Conservation (phyloP, 116 monocot genomes). For the Phalaenopsis hybrid region DNA sequence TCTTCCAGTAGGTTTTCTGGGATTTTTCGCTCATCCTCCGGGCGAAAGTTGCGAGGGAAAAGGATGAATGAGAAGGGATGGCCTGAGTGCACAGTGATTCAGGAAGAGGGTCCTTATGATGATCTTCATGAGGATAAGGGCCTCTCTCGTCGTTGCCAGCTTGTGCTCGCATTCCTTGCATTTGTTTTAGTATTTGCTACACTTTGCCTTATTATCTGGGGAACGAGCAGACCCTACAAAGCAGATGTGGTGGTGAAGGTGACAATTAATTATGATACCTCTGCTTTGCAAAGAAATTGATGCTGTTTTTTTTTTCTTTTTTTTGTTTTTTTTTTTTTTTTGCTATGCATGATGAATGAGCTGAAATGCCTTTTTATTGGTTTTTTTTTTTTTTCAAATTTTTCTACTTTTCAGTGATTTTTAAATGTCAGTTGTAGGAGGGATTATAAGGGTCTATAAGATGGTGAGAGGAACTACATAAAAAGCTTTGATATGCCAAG, state of each 20-base stretch:
- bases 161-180: constrained; percentile 32
- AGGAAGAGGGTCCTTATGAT: constrained; percentile 83
- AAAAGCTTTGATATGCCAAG: too few relatives aligned
- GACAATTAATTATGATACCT: constrained; percentile 1
- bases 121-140: constrained; percentile 50
- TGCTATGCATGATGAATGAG: neutral
- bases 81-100: constrained; percentile 89
- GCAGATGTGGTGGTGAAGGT: constrained; percentile 55
- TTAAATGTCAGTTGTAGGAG: neutral
- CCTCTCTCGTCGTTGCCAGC: constrained; percentile 44
- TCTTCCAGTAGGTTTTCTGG: constrained; percentile 91
- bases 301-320: neutral
- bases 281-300: neutral
- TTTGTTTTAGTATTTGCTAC: constrained; percentile 53
- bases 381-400: neutral
- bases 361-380: neutral
- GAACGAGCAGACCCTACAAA: constrained; percentile 46
- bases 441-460: neutral
- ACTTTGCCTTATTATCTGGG: constrained; percentile 62
- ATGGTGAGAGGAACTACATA: neutral
- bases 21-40: constrained; percentile 40
- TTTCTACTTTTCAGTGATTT: neutral
- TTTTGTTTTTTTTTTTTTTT: too few relatives aligned
- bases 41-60: constrained; percentile 50
- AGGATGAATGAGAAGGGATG: constrained; percentile 85